Evolutionary conservation across 106 monocot species (phyloP).

Genomic region (Dendrobium catenatum): DNA sequence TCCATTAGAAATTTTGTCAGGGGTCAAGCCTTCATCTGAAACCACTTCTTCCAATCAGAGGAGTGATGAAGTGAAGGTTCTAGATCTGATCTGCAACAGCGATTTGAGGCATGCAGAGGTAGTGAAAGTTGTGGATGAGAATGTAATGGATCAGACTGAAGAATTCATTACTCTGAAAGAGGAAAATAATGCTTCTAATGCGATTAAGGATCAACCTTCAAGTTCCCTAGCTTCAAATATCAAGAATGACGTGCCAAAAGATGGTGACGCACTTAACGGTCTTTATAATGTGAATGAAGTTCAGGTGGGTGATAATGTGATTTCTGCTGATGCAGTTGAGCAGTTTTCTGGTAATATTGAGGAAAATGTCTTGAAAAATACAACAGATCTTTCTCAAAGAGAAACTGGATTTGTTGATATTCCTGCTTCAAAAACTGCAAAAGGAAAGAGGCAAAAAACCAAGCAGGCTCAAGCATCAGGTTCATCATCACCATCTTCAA

Average conservation of each 20-base stretch:
- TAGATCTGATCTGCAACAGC: slow-evolving; percentile 26
- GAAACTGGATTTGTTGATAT: slow-evolving; percentile 18
- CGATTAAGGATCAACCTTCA: slow-evolving; percentile 18
- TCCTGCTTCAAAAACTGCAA: slow-evolving; percentile 24
- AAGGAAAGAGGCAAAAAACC: slow-evolving; percentile 51
- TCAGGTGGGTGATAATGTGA: slow-evolving; percentile 20
- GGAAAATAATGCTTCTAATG: slow-evolving; percentile 12
- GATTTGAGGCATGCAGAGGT: slow-evolving; percentile 21
- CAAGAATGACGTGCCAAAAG: slow-evolving; percentile 25
- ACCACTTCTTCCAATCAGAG: slow-evolving; percentile 17
- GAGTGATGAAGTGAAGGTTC: slow-evolving; percentile 29
- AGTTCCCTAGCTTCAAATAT: slow-evolving; percentile 17
- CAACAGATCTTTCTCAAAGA: slow-evolving; percentile 39
- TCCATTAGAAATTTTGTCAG: slow-evolving; percentile 76
- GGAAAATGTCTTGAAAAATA: slow-evolving; percentile 29
- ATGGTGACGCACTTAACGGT: slow-evolving; percentile 8
- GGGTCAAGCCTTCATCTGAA: slow-evolving; percentile 44
- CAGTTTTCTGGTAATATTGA: slow-evolving; percentile 20
- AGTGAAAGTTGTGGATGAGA: slow-evolving; percentile 46
- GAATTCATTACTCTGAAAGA: slow-evolving; percentile 40
- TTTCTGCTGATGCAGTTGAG: slow-evolving; percentile 15
- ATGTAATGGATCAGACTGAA: slow-evolving; percentile 18
- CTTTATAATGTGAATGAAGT: slow-evolving; percentile 28
- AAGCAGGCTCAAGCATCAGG: slow-evolving; percentile 38
- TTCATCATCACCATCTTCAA: slow-evolving; percentile 41